Conservation (phyloP, 1,284 basidiomycete genomes). For the Boletellus deceptivus region DNA sequence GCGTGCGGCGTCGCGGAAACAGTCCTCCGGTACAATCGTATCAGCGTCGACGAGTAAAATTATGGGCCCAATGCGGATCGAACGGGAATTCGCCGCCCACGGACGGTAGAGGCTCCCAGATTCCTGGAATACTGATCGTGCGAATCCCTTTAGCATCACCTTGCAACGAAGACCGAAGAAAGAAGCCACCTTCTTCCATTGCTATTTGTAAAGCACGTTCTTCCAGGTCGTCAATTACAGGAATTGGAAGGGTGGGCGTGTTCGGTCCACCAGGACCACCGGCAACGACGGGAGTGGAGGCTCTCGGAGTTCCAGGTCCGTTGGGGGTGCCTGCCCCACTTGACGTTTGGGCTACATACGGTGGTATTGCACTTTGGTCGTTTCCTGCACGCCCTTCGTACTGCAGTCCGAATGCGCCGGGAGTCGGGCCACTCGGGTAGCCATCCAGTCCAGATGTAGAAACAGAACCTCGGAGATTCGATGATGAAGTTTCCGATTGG, state of each 20-base stretch:
- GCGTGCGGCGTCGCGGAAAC: constrained; percentile 79
- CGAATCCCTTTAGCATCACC: constrained; percentile 3
- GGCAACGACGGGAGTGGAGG: constrained; percentile 13
- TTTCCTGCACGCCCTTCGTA: constrained; percentile 30
- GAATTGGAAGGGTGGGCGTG: constrained; percentile 11
- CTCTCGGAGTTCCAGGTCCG: constrained; percentile 23
- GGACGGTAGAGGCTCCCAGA: constrained; percentile 54
- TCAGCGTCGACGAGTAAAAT: constrained; percentile 78
- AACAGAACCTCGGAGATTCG: constrained; percentile 23
- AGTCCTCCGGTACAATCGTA: constrained; percentile 85
- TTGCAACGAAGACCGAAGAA: background rate
- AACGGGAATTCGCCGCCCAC: constrained; percentile 62
- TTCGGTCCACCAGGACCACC: constrained; percentile 10
- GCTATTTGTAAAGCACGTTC: constrained; percentile 65
- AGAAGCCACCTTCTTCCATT: constrained; percentile 53
- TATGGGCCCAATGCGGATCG: constrained; percentile 59
- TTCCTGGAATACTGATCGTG: constrained; percentile 45
- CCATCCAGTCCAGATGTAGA: constrained; percentile 22
- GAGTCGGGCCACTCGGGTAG: constrained; percentile 15
- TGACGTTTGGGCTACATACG: constrained; percentile 10
- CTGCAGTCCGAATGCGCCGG: constrained; percentile 30
- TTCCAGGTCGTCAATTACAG: constrained; percentile 57
- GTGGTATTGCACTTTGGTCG: constrained; percentile 24
- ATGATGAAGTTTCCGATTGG: constrained; percentile 31
- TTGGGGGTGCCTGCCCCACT: constrained; percentile 25